Evolutionary conservation across 2,329 filamentous ascomycete species (phyloP).

Genomic region (Decorospora gaudefroyi): DNA sequence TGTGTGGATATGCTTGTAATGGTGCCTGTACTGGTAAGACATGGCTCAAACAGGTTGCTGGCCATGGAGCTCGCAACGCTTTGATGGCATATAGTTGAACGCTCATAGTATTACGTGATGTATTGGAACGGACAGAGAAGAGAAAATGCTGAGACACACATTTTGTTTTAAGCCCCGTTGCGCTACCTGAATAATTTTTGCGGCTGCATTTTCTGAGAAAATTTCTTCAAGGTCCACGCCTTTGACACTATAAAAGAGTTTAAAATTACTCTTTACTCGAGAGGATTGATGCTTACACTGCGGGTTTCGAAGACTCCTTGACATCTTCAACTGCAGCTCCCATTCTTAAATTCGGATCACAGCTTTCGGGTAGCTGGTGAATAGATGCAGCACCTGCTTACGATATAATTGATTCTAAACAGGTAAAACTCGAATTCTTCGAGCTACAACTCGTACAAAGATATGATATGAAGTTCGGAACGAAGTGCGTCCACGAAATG

Average conservation of each 20-base stretch:
- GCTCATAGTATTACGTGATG: no score
- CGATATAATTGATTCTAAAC: no score
- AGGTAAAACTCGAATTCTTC: no score
- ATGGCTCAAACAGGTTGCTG: not conserved
- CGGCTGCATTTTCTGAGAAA: conserved; percentile 37
- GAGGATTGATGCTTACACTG: conserved; percentile 12
- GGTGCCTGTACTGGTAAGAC: conserved; percentile 24
- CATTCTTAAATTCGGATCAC: conserved; percentile 7
- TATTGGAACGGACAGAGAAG: not conserved
- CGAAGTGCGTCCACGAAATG: conserved; percentile 3
- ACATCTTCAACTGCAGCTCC: not conserved
- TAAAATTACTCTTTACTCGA: not conserved
- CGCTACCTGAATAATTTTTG: conserved; percentile 43
- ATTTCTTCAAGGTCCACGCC: conserved; percentile 35
- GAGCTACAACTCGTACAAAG: no score
- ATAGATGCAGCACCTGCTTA: no score
- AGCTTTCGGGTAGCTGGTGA: not conserved
- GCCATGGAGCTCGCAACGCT: no score
- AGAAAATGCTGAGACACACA: conserved; percentile 13
- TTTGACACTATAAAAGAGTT: conserved; percentile 22
- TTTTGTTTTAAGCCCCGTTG: conserved; percentile 33
- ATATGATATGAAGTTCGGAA: no score
- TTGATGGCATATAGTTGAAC: no score
- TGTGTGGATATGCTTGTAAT: conserved; percentile 40
- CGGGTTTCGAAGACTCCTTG: conserved; percentile 1